These are phyloP conservation scores for Skeletonema costatum DNA, from an alignment of 108 stramenopile genomes.

Conservation along the genomic window DNA sequence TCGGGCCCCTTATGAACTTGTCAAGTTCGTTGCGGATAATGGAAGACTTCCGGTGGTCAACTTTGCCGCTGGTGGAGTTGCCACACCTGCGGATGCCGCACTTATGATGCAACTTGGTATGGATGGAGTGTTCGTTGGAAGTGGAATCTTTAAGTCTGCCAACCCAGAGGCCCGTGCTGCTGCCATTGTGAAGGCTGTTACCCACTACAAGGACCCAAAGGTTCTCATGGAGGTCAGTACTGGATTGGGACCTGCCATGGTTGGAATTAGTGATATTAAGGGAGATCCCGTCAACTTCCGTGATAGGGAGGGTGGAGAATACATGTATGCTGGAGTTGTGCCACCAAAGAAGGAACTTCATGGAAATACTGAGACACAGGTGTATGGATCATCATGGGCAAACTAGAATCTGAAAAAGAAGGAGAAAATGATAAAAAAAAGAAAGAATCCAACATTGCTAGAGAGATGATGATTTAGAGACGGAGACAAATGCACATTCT, in stretches of 20 bases:
- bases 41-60: conserved; percentile 98
- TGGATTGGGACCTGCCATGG: conserved; percentile 97
- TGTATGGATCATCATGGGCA: conserved; percentile 96
- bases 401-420: neutral
- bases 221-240: conserved; percentile 95
- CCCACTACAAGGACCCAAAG: conserved; percentile 98
- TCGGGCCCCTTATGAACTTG: conserved; percentile 92
- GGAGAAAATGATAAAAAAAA: neutral
- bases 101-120: conserved; percentile 99
- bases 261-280: conserved; percentile 97
- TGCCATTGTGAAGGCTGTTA: conserved; percentile 96
- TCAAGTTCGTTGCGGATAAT: conserved; percentile 87
- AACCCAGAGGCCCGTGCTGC: conserved; percentile 94
- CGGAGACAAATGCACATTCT: neutral
- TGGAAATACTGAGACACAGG: conserved; percentile 91
- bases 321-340: conserved; percentile 72
- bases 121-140: conserved; percentile 99
- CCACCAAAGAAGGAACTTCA: conserved; percentile 91
- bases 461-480: neutral
- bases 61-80: conserved; percentile 99
- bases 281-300: conserved; percentile 97
- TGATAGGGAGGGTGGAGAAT: conserved; percentile 96
- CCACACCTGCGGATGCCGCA: conserved; percentile 99
- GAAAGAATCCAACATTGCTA: neutral
- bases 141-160: conserved; percentile 96